Base-by-base conservation (phyloP, 202 grass and related monocot species). In the Thinopyrum obtusiflorum region DNA sequence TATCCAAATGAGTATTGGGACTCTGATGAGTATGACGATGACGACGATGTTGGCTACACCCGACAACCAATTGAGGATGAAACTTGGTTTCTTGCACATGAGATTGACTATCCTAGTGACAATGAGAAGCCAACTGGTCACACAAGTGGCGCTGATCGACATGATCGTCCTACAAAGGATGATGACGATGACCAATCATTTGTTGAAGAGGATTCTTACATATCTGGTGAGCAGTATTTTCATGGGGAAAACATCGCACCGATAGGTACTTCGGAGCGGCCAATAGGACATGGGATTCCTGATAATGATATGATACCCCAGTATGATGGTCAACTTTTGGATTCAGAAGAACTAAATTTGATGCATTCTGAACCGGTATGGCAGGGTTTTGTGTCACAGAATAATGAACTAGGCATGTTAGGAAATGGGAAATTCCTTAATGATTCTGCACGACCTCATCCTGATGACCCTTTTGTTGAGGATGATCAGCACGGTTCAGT, bases 1-100 rank as follows among this genome's bases (percentile, higher is more conserved):
- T 99, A 97, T 85, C 93, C 93, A 87, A 94, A 92, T 88, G 97
- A 99, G 68, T 99, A 97, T 75, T 99, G 97, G 97, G 97, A 99
- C 87, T 99, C 97, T 27, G 97, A 97, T 87, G 93, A 97, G 73
- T 99, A 99, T 68, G 92, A 94, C 1, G 93, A 99, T 11, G 97
- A 99, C 5, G 97, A 99, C 2, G 97, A 99, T 93, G 90, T 97
- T 76, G 97, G 97, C 11, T 99, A 99, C 86, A 97, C 88, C 61
- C 82, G 97, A 59, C 97, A 99, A 78, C 97, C 93, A 75, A 99
- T 99, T 83, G 97, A 99, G 86, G 93, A 99, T 80, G 97, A 99
- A 86, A 89, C 92, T 44, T 97, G 97, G 97, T 99, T 99, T 89
- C 78, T 99, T 63, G 93, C 97, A 20, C 97, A 99, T 77, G 97